Evolutionary conservation across 2,329 filamentous ascomycete genomes (phyloP), one percentile per base, ranked within the genome.

Genomic region (Westerdykella sp.): DNA sequence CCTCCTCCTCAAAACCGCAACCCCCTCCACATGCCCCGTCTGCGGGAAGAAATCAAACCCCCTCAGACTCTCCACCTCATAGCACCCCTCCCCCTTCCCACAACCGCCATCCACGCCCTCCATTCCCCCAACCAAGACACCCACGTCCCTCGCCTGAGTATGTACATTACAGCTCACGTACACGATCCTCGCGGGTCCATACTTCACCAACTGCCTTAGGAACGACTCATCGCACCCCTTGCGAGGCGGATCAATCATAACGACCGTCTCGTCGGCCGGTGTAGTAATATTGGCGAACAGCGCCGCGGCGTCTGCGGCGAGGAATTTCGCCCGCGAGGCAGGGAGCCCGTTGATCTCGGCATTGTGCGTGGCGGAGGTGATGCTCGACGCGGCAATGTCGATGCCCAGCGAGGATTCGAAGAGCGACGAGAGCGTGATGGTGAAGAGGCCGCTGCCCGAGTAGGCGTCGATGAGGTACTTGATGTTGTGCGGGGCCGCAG

Each of bases 101-200:
- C 47, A 62, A 12, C 64, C 55, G 35, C 58, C 61, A 50, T 69
- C 62, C 14, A 67, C 58, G 13, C 66, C 60, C 37, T 66, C 65
- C 57, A 79, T 69, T 0, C 90, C 89, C 30, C 84, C 77, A 1
- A 97, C 88, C 57, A 98, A 69, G 48, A 91, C 80, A 0, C 90
- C 93, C 1, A 98, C 83, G 68, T 98, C 93, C 41, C 93, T 74
- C 12, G 93, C 93, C 75, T 97, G 93, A 7, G 91, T 97, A 64
- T 98, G 93, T 51, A 98, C 93, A 60, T 98, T 98, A 59, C 93
- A 98, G 62, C 87, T 95, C 34, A 98, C 91, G 65, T 98, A 98
- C 4, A 95, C 81, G 10, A 98, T 80, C 46, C 93, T 76, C 50
- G 76, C 76, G 0, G 93, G 91, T 1, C 78, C 85, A 57, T 87